phyloP scores from a whole-genome alignment of 2,329 filamentous ascomycete species.

The Xylariaceae sp. region DNA sequence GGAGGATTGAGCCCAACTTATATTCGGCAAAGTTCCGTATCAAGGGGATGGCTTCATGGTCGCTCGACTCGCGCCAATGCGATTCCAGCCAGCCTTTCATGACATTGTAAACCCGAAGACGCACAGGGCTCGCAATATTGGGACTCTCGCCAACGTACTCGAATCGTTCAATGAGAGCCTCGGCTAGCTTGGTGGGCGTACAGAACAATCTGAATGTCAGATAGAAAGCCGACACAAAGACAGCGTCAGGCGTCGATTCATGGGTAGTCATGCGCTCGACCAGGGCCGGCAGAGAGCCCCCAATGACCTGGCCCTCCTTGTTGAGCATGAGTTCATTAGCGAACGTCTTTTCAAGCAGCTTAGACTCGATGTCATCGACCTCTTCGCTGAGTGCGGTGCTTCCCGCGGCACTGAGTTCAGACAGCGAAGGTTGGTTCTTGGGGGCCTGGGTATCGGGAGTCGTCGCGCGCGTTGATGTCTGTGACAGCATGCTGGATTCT shows the following conservation, averaged over 20 bases:
- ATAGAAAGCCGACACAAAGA: constrained; percentile 93
- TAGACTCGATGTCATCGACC: constrained; percentile 72
- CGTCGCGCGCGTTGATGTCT: constrained; percentile 80
- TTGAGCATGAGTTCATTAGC: constrained; percentile 90
- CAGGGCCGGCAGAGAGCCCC: constrained; percentile 82
- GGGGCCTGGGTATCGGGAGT: constrained; percentile 67
- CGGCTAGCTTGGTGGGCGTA: constrained; percentile 71
- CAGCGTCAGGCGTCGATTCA: constrained; percentile 84
- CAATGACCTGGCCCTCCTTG: constrained; percentile 91
- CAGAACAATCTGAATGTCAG: constrained; percentile 94
- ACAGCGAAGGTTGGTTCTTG: constrained; percentile 57
- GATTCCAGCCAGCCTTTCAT: constrained; percentile 98
- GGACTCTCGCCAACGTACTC: constrained; percentile 82
- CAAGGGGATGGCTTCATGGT: constrained; percentile 68
- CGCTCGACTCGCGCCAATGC: constrained; percentile 83
- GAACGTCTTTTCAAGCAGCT: constrained; percentile 85
- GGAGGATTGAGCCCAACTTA: constrained; percentile 64
- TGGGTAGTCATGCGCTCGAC: constrained; percentile 94
- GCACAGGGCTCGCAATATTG: constrained; percentile 72
- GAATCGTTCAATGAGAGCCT: constrained; percentile 83
- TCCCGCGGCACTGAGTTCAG: constrained; percentile 63
- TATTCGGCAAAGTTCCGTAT: constrained; percentile 78
- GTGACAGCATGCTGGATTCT: constrained; percentile 73
- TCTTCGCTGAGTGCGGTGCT: constrained; percentile 70
- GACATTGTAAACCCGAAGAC: constrained; percentile 88